These are phyloP conservation scores for Rhizophagus sp. DNA, from an alignment of 192 early-diverging fungal genomes.

Conservation along the genomic window DNA sequence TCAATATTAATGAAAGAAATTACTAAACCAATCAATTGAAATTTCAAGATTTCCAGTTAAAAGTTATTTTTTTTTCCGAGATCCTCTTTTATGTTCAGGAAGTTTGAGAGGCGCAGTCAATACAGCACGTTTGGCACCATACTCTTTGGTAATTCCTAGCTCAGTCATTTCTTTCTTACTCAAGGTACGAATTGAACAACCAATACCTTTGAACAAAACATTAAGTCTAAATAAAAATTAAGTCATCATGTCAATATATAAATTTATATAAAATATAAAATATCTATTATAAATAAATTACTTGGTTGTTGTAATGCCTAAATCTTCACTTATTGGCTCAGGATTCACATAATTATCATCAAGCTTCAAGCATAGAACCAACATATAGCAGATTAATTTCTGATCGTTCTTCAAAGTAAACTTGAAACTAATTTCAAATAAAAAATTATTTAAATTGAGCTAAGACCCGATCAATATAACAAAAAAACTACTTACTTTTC, in stretches of 20 bases:
- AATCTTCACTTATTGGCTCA: constrained; percentile 60
- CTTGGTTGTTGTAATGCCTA: constrained; percentile 33
- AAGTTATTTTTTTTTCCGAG: not conserved
- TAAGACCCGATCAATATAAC: not conserved
- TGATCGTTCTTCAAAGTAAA: constrained; percentile 68
- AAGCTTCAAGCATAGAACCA: constrained; percentile 68
- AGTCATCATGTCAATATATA: constrained; percentile 29
- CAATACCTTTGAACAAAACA: constrained; percentile 46
- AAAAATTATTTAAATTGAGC: not conserved
- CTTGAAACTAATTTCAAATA: constrained; percentile 33
- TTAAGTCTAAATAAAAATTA: constrained; percentile 46
- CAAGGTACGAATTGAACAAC: constrained; percentile 46
- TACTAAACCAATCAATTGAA: too few relatives aligned
- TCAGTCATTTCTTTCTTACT: constrained; percentile 38
- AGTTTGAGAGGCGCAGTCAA: constrained; percentile 39
- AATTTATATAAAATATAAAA: not conserved
- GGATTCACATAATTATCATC: constrained; percentile 73
- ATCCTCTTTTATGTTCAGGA: constrained; percentile 34
- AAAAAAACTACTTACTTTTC: not conserved
- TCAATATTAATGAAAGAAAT: too few relatives aligned
- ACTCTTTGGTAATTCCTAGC: constrained; percentile 10
- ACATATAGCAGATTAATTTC: constrained; percentile 77
- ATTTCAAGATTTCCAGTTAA: too few relatives aligned
- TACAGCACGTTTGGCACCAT: constrained; percentile 37
- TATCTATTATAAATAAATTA: not conserved